Evolutionary conservation across 106 monocot species (phyloP), one percentile per base, ranked within the genome.

Genomic region (Posidonia australis): DNA sequence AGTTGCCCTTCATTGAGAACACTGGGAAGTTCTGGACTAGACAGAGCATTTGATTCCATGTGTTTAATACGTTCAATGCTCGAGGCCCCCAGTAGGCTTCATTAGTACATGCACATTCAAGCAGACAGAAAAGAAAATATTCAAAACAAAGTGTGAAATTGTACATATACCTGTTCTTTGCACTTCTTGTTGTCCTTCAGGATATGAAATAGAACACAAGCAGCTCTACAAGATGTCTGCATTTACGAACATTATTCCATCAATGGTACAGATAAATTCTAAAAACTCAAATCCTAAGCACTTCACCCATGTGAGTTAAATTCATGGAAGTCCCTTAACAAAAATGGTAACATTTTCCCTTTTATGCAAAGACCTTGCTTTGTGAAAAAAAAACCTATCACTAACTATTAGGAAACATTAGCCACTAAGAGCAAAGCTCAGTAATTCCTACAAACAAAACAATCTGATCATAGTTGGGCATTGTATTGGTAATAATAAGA

Each of bases 191-290:
- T 98, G 71, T 98, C 98, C 77, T 83, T 91, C 63, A 98, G 66
- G 65, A 98, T 79, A 73, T 91, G 79, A 59, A 78, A 78, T 63
- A 98, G 98, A 79, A 91, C 81, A 74, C 98, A 79, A 20, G 91
- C 74, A 77, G 98, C 91, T 85, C 87, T 80, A 61, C 74, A 85
- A 75, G 82, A 83, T 60, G 80, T 77, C 98, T 98, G 82, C 77
- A 70, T 29, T 63, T 21, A 74, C 53, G 69, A 51, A 47, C 60
- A 68, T 7, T 36, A 36, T 36, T 36, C 36, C 2, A 36, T 36
- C 7, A 36, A 36, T 36, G 36, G 36, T 36, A 36, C 36, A 36
- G 36, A 36, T 7, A 36, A 36, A 36, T 4, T 36, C 36, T 4
- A 36, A 36, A 36, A 36, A 7, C 7, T 36, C 36, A 36, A 36